These are phyloP conservation scores for Bruguiera sexangula DNA, from an alignment of 345 rosid species.

Conservation along the genomic window DNA sequence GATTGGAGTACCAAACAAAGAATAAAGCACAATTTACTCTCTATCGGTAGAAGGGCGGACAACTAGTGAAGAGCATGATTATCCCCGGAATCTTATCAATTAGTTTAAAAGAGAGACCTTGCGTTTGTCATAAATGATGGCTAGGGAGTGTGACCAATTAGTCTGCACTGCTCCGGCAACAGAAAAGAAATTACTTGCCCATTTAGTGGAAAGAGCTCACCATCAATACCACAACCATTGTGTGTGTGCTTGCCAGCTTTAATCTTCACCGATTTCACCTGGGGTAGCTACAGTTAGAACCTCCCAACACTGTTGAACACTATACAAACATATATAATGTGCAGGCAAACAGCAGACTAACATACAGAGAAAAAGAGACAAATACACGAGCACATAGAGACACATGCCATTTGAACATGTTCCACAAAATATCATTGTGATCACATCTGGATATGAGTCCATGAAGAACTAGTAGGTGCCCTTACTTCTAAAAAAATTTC, in stretches of 20 bases:
- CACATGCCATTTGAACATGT: no score
- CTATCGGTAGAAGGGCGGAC: not conserved
- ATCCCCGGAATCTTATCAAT: not conserved
- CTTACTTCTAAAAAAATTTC: not conserved
- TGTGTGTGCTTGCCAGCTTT: conserved; percentile 73
- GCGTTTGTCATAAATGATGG: not conserved
- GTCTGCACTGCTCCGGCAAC: conserved; percentile 93
- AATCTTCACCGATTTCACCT: conserved; percentile 94
- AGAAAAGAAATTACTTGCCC: conserved; percentile 79
- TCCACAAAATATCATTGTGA: no score
- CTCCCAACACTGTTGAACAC: not conserved
- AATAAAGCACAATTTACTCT: not conserved
- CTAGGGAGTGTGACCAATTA: conserved; percentile 54
- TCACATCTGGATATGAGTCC: no score
- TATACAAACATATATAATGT: no score
- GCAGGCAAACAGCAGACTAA: no score
- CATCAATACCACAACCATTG: conserved; percentile 89
- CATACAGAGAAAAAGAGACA: no score
- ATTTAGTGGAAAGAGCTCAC: conserved; percentile 75
- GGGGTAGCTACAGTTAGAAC: conserved; percentile 21
- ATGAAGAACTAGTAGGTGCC: not conserved
- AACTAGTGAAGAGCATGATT: not conserved
- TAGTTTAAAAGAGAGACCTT: not conserved
- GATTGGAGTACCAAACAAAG: not conserved
- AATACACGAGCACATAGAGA: no score